Base-by-base conservation (phyloP, 2,329 filamentous ascomycete genomes). In the Tolypocladium endophyticum region DNA sequence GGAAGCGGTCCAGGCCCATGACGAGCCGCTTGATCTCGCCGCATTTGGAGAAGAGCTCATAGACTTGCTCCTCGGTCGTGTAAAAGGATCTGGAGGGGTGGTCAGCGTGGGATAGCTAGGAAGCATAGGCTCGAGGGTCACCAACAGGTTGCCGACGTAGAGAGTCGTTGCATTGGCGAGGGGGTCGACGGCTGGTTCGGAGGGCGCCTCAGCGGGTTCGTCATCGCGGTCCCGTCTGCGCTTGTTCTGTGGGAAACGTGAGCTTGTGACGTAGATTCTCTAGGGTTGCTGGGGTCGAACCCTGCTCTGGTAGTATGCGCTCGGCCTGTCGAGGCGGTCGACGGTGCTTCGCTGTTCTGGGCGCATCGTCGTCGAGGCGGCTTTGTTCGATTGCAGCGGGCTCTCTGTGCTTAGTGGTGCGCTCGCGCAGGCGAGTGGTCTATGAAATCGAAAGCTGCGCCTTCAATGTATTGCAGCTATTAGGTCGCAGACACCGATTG, bases 41-140 rank as follows among this genome's bases (percentile, higher is more conserved):
- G 75, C 92, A 93, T 81, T 96, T 96, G 61, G 88, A 87, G 74
- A 97, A 97, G 55, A 97, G 85, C 76, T 97, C 93, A 75, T 97
- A 93, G 61, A 99, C 96, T 73, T 99, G 94, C 77, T 99, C 94
- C 74, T 99, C 94, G 60, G 94, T 99, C 30, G 94, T 99, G 81
- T 96, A 97, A 78, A 97, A 97, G 47, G 92, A 96, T 59, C 89
- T 92, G 66, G 58, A 63, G 63, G 59, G 63, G 63, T 16, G 59
- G 63, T 62, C 38, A 60, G 59, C 63, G 14, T 5, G 61, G 2
- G 61, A 59, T 43, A 18, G n/a, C 43, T n/a, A 20, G 41, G 28
- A 23, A 39, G 38, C 52, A 28, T 43, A 9, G 8, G 35, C 38
- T 45, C 25, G 50, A 20, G 50, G 30, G 58, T n/a, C 33, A 65